A percentile compares a stretch with the other conserved stretches of the same genome.
Conservation (phyloP, 2,329 filamentous ascomycete genomes). For the Exophiala viscosa region DNA sequence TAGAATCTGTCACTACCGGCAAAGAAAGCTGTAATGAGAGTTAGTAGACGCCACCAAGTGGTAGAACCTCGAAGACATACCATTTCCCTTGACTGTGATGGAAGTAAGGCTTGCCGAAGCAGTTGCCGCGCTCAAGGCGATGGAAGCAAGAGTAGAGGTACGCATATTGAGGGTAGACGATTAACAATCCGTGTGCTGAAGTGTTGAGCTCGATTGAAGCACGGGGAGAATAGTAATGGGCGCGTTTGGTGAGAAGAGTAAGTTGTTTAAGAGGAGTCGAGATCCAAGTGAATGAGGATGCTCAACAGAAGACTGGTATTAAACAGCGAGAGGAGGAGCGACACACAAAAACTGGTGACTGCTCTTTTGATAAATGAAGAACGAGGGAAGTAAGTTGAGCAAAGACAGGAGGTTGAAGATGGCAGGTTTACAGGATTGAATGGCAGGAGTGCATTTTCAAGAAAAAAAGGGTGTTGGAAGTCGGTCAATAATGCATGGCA, state of each 20-base stretch:
- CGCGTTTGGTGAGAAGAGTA: background rate
- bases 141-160: slow-evolving; percentile 43
- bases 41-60: slow-evolving; percentile 5
- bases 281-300: slow-evolving; percentile 23
- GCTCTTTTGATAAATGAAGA: slow-evolving; percentile 21
- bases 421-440: background rate
- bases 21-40: slow-evolving; percentile 54
- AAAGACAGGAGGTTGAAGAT: background rate
- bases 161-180: slow-evolving; percentile 60
- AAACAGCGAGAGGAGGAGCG: slow-evolving; percentile 28
- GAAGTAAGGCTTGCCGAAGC: slow-evolving; percentile 51
- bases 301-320: slow-evolving; percentile 24
- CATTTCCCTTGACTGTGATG: slow-evolving; percentile 61
- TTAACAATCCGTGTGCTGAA: background rate
- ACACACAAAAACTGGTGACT: slow-evolving; percentile 28
- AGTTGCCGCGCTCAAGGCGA: slow-evolving; percentile 45
- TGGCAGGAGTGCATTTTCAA: too few species aligned
- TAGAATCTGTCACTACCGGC: slow-evolving; percentile 57
- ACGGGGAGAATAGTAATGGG: slow-evolving; percentile 7
- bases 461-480: slow-evolving; percentile 1
- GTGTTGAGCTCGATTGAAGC: slow-evolving; percentile 5
- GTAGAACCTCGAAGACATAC: slow-evolving; percentile 33
- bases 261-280: slow-evolving; percentile 9
- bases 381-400: slow-evolving; percentile 8
- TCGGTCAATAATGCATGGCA: background rate